These are phyloP conservation scores for Voacanga thouarsii DNA, from an alignment of 257 asterid species.

Conservation along the genomic window DNA sequence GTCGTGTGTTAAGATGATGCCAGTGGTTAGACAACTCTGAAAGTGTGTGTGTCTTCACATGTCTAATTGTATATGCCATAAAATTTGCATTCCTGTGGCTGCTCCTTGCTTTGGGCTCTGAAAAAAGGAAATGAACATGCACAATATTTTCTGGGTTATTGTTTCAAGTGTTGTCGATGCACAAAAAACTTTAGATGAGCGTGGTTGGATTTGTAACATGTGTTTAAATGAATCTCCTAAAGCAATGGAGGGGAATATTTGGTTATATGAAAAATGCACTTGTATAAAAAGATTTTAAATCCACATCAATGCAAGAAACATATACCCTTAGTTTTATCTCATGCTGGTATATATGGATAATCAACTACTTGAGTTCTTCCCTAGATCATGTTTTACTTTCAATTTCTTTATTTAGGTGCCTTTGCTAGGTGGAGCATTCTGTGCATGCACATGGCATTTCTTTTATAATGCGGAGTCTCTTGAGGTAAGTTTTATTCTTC, in stretches of 20 bases:
- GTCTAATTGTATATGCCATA: background rate
- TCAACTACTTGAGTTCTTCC: background rate
- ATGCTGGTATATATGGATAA: background rate
- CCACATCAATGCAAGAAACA: background rate
- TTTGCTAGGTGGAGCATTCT: conserved; percentile 90
- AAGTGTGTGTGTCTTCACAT: background rate
- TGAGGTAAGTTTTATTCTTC: conserved; percentile 49
- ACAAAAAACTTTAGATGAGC: background rate
- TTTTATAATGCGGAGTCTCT: conserved; percentile 91
- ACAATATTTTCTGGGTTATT: background rate
- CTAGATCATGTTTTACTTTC: conserved; percentile 8
- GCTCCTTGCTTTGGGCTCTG: background rate
- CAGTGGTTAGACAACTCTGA: background rate
- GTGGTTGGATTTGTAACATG: background rate
- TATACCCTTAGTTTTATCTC: background rate
- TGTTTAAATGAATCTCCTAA: background rate
- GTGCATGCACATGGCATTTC: conserved; percentile 99
- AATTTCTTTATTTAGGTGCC: conserved; percentile 65
- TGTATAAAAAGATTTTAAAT: background rate
- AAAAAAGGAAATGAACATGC: background rate
- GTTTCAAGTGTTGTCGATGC: background rate
- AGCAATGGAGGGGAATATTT: background rate
- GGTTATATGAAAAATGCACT: background rate
- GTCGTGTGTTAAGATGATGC: background rate
- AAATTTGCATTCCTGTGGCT: background rate